phyloP scores from a whole-genome alignment of 768 basidiomycete genomes.

The Gautieria morchelliformis region DNA sequence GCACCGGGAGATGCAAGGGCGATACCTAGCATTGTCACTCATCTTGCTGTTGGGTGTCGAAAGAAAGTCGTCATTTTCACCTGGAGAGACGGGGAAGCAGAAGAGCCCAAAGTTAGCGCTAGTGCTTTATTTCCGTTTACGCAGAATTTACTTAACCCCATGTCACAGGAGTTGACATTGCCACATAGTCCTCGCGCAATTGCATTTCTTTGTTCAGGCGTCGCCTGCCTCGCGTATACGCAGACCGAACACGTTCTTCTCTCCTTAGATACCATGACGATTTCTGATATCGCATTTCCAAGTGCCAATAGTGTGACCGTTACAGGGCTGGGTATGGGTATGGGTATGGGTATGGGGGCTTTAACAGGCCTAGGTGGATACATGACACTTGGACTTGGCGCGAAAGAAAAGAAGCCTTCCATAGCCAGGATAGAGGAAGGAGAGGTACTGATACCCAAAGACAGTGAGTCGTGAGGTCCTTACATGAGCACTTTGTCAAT shows the following conservation, averaged over 20 bases:
- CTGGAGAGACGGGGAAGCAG: conserved; percentile 78
- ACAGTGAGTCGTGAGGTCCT: conserved; percentile 46
- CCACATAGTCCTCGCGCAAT: conserved; percentile 89
- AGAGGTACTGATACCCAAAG: conserved; percentile 67
- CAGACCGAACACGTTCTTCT: conserved; percentile 69
- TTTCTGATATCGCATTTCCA: conserved; percentile 39
- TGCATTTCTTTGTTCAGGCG: conserved; percentile 55
- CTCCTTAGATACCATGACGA: conserved; percentile 47
- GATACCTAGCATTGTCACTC: conserved; percentile 62
- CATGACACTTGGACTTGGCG: conserved; percentile 73
- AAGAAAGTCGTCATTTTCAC: conserved; percentile 77
- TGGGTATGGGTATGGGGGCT: conserved; percentile 52
- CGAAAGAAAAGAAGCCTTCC: conserved; percentile 55
- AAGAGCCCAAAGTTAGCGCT: conserved; percentile 53
- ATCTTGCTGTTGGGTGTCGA: conserved; percentile 76
- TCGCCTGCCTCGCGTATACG: conserved; percentile 72
- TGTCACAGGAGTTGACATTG: conserved; percentile 61
- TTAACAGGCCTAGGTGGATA: conserved; percentile 75
- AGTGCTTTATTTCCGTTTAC: not conserved
- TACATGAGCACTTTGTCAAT: not conserved
- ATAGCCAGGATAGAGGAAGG: conserved; percentile 44
- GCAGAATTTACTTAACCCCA: conserved; percentile 4
- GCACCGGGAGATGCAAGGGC: conserved; percentile 25
- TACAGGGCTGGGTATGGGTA: conserved; percentile 16
- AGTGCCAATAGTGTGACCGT: conserved; percentile 24